A percentile compares a stretch with the other conserved stretches of the same genome.
phyloP scores from a whole-genome alignment of 306 rosid species.

The Gynostemma pentaphyllum region DNA sequence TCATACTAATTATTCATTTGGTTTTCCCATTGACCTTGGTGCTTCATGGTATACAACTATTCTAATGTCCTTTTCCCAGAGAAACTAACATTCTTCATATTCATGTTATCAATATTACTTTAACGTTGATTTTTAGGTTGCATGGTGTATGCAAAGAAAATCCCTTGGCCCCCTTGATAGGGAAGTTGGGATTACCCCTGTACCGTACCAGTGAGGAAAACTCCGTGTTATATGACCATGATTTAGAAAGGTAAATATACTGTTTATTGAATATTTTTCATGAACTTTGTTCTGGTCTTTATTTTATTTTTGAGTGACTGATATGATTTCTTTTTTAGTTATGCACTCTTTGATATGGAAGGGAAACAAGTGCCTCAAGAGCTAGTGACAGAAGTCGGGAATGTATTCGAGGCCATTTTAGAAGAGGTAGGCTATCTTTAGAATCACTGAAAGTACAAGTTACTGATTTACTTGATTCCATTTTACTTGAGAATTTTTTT shows the following conservation, averaged over 20 bases:
- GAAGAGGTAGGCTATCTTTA: slow-evolving; percentile 44
- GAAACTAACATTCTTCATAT: not conserved
- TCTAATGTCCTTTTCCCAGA: not conserved
- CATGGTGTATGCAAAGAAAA: slow-evolving; percentile 94
- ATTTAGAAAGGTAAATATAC: slow-evolving; percentile 65
- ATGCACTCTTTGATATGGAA: slow-evolving; percentile 92
- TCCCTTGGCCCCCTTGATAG: slow-evolving; percentile 90
- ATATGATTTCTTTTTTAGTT: slow-evolving; percentile 33
- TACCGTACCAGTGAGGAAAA: slow-evolving; percentile 96
- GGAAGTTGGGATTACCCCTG: slow-evolving; percentile 80
- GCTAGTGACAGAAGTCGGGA: slow-evolving; percentile 65
- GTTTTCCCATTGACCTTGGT: slow-evolving; percentile 92
- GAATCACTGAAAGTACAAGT: not conserved
- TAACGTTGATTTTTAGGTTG: slow-evolving; percentile 44
- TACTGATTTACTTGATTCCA: not conserved
- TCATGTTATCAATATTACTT: slow-evolving; percentile 1
- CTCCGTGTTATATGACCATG: slow-evolving; percentile 95
- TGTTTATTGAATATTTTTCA: not conserved
- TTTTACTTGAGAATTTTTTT: not conserved
- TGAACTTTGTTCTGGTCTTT: not conserved
- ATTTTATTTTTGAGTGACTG: slow-evolving; percentile 7
- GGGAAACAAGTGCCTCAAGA: slow-evolving; percentile 93
- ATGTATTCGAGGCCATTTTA: slow-evolving; percentile 53
- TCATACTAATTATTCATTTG: slow-evolving; percentile 82
- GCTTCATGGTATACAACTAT: slow-evolving; percentile 67